Conservation (phyloP, 1,284 basidiomycete genomes). For the Fomes fomentarius region DNA sequence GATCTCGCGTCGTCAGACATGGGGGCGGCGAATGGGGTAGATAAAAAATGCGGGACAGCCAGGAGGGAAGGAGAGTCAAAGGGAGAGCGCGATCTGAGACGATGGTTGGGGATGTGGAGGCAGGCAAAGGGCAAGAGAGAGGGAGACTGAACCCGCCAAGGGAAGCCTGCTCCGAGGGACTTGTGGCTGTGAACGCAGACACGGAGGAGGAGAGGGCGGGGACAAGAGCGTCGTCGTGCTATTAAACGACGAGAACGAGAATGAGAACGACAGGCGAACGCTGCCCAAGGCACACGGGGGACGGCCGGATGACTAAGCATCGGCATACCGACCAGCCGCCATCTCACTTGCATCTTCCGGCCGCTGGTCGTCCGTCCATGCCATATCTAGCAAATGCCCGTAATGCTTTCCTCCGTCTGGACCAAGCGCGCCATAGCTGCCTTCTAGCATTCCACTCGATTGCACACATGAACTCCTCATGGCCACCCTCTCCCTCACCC, state of each 20-base stretch:
- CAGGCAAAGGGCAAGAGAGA: conserved; percentile 6
- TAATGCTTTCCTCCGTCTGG: conserved; percentile 10
- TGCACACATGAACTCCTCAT: conserved; percentile 22
- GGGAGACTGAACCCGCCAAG: conserved; percentile 8
- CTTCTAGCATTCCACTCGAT: conserved; percentile 14
- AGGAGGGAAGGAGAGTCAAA: conserved; percentile 7
- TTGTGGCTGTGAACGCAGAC: not conserved
- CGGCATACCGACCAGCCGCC: conserved; percentile 15
- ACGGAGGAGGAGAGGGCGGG: conserved; percentile 1
- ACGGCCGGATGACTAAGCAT: conserved; percentile 29
- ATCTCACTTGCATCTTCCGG: conserved; percentile 10
- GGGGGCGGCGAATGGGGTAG: conserved; percentile 4
- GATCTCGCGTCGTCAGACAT: conserved; percentile 52
- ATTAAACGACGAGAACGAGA: conserved; percentile 27
- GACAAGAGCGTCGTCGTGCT: conserved; percentile 27
- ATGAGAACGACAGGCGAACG: conserved; percentile 26
- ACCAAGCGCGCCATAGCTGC: not conserved
- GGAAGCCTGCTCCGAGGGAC: conserved; percentile 13
- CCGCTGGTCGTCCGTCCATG: conserved; percentile 2
- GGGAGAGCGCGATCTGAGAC: conserved; percentile 23
- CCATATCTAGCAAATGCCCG: not conserved
- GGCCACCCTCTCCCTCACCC: conserved; percentile 10
- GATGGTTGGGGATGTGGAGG: conserved; percentile 4
- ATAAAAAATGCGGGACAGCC: not conserved
- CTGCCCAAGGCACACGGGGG: conserved; percentile 25